Evolutionary conservation across 1,139 yeast genomes (phyloP).

Genomic region (Blastobotrys ciferrii): DNA sequence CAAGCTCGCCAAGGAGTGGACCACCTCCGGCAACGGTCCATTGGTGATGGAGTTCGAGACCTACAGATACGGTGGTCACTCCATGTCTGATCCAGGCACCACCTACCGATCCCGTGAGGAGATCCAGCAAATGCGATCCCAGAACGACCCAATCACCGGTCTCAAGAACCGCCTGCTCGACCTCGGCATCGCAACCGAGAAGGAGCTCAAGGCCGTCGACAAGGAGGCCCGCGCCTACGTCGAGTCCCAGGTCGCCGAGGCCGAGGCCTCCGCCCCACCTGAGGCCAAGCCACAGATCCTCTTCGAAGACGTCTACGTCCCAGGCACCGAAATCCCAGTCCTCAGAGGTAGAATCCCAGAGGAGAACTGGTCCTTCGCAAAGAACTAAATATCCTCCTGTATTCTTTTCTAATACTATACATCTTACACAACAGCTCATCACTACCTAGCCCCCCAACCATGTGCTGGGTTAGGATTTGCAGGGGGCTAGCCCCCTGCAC

Average conservation of each 20-base stretch:
- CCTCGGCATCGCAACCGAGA: constrained; percentile 83
- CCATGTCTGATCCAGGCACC: constrained; percentile 99
- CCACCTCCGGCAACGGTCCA: constrained; percentile 92
- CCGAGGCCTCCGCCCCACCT: constrained; percentile 93
- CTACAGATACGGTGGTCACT: constrained; percentile 99
- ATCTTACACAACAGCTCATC: not conserved
- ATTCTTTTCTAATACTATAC: constrained; percentile 7
- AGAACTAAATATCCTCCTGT: constrained; percentile 15
- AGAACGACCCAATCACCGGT: constrained; percentile 97
- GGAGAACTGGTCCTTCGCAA: constrained; percentile 47
- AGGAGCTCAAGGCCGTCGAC: constrained; percentile 89
- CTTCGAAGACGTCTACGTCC: constrained; percentile 95
- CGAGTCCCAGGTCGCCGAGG: constrained; percentile 89
- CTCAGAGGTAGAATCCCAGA: constrained; percentile 96
- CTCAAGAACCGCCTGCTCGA: constrained; percentile 84
- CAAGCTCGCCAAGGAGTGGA: constrained; percentile 96
- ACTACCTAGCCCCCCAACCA: too few relatives aligned
- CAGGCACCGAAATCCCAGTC: constrained; percentile 87
- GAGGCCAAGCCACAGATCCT: constrained; percentile 92
- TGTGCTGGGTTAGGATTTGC: too few relatives aligned
- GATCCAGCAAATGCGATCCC: constrained; percentile 98
- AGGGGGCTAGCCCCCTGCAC: too few relatives aligned
- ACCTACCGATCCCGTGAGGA: constrained; percentile 99
- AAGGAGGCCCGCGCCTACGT: constrained; percentile 94
- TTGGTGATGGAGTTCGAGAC: constrained; percentile 95